Percentiles rank a stretch among this genome's conserved stretches.
Conservation (phyloP, 164 flowering plant genomes). For the Umbilicus rupestris region DNA sequence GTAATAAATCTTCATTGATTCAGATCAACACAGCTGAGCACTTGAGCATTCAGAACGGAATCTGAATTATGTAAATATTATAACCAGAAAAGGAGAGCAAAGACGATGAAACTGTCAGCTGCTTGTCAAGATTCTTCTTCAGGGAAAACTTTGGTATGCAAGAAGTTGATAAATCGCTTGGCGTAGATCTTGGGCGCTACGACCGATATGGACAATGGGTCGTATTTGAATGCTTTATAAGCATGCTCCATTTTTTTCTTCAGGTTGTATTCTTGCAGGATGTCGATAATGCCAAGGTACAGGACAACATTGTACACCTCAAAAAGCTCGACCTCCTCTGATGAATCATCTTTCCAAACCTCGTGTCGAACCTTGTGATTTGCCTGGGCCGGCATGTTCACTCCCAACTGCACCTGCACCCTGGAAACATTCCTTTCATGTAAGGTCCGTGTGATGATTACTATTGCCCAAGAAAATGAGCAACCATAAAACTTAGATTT, state of each 20-base stretch:
- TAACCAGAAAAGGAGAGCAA: background rate
- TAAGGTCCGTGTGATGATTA: background rate
- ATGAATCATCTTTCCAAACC: background rate
- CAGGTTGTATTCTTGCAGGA: conserved; percentile 73
- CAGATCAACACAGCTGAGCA: background rate
- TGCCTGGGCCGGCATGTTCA: conserved; percentile 96
- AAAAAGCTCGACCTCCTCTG: conserved; percentile 38
- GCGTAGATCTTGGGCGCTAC: conserved; percentile 68
- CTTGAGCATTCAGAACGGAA: background rate
- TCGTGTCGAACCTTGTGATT: conserved; percentile 34
- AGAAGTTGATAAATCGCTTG: conserved; percentile 56
- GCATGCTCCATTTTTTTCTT: conserved; percentile 75
- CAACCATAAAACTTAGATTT: background rate
- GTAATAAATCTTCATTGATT: background rate
- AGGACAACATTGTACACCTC: conserved; percentile 87
- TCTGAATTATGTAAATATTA: background rate
- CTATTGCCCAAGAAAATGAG: too few species aligned
- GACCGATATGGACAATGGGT: conserved; percentile 68
- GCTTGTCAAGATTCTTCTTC: conserved; percentile 12
- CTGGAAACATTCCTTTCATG: conserved; percentile 20
- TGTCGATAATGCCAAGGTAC: conserved; percentile 85
- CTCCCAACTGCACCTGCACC: conserved; percentile 79
- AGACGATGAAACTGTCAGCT: background rate
- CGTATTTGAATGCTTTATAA: conserved; percentile 56
- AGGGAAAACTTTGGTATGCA: conserved; percentile 56